These are phyloP conservation scores for Phytophthora syringae DNA, from an alignment of 352 stramenopile species.

Conservation along the genomic window DNA sequence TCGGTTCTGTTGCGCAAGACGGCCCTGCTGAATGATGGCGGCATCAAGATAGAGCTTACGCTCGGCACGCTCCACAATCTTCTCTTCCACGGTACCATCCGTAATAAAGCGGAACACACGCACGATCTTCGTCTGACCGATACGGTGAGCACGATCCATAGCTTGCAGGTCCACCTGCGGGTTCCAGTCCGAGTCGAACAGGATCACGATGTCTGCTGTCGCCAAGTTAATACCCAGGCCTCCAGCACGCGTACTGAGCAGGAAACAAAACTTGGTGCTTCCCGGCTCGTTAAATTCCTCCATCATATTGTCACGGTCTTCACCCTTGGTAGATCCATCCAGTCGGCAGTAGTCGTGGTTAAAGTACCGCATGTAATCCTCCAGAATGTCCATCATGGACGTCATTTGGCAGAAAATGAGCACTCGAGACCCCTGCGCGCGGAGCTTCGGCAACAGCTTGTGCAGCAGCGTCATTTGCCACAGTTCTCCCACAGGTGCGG, in stretches of 20 bases:
- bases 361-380: slow-evolving; percentile 98
- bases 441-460: slow-evolving; percentile 89
- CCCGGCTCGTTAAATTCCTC: slow-evolving; percentile 98
- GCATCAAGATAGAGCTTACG: slow-evolving; percentile 99
- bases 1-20: slow-evolving; percentile 93
- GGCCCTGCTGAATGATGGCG: slow-evolving; percentile 99
- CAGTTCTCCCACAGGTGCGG: slow-evolving; percentile 98
- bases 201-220: slow-evolving; percentile 98
- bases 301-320: slow-evolving; percentile 93
- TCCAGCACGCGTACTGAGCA: slow-evolving; percentile 96
- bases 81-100: slow-evolving; percentile 98
- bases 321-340: slow-evolving; percentile 85
- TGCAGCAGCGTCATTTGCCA: slow-evolving; percentile 97
- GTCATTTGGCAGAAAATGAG: slow-evolving; percentile 99
- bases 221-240: slow-evolving; percentile 98
- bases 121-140: slow-evolving; percentile 98
- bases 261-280: slow-evolving; percentile 97
- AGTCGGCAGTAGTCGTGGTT: slow-evolving; percentile 86
- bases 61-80: slow-evolving; percentile 98
- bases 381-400: slow-evolving; percentile 99
- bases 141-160: slow-evolving; percentile 98
- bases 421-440: slow-evolving; percentile 90
- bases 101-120: slow-evolving; percentile 99
- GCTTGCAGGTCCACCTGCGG: slow-evolving; percentile 98
- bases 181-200: slow-evolving; percentile 99